Conservation (phyloP, 1,139 yeast genomes). For the Suhomyces bribrorum region DNA sequence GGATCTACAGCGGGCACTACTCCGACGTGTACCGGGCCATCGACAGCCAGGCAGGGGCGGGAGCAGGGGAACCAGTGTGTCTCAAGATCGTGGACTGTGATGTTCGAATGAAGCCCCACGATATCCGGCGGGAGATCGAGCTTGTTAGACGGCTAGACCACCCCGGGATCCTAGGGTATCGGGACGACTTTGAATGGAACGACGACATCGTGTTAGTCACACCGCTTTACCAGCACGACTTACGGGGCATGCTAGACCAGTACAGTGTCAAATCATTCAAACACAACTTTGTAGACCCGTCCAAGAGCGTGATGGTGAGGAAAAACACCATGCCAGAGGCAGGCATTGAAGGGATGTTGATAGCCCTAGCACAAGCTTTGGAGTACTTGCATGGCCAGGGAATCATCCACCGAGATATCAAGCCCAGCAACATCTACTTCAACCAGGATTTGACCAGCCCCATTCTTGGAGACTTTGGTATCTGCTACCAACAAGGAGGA, state of each 20-base stretch:
- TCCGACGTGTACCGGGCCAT: slow-evolving; percentile 36
- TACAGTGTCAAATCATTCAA: slow-evolving; percentile 20
- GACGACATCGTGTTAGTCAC: slow-evolving; percentile 43
- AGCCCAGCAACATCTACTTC: slow-evolving; percentile 76
- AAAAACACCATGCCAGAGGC: slow-evolving; percentile 10
- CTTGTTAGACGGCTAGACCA: slow-evolving; percentile 28
- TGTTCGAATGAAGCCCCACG: slow-evolving; percentile 40
- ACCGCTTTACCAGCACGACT: slow-evolving; percentile 31
- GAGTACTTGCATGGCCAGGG: slow-evolving; percentile 53
- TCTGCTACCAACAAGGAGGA: slow-evolving; percentile 50
- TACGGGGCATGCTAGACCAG: slow-evolving; percentile 26
- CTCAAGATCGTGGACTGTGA: slow-evolving; percentile 45
- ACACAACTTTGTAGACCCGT: slow-evolving; percentile 24
- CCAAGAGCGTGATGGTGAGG: slow-evolving; percentile 14
- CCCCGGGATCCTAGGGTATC: slow-evolving; percentile 22
- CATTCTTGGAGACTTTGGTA: slow-evolving; percentile 77
- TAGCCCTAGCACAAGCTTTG: slow-evolving; percentile 51
- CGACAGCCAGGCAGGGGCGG: slow-evolving; percentile 16
- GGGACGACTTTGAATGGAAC: slow-evolving; percentile 24
- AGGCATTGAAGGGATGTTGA: slow-evolving; percentile 5
- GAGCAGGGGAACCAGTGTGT: slow-evolving; percentile 19
- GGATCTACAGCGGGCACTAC: slow-evolving; percentile 38
- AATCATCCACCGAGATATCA: slow-evolving; percentile 86
- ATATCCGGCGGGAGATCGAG: slow-evolving; percentile 34
- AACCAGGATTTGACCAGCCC: slow-evolving; percentile 34